These are phyloP conservation scores for Wallacemonas sp. DNA, from an alignment of 208 protist species.

Conservation along the genomic window DNA sequence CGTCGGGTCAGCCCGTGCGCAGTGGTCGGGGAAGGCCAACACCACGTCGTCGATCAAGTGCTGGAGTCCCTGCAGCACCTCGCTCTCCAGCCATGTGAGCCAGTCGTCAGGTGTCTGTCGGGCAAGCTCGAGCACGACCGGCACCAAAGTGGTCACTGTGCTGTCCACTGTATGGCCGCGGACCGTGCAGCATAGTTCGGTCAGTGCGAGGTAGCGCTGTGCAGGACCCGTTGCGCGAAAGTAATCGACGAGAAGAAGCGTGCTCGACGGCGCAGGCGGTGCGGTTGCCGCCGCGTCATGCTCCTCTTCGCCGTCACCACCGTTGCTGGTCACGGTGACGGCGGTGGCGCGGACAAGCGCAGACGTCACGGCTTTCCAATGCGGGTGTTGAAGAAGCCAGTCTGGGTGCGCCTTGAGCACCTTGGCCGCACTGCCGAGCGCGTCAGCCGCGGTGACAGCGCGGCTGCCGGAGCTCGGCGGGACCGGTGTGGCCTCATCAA, in stretches of 20 bases:
- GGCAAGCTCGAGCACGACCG: constrained; percentile 24
- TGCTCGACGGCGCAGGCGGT: background rate
- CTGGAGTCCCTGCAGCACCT: constrained; percentile 38
- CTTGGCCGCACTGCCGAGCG: background rate
- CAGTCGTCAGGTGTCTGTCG: constrained; percentile 35
- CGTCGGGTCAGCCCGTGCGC: constrained; percentile 36
- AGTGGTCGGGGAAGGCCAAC: constrained; percentile 25
- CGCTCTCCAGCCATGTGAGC: constrained; percentile 38
- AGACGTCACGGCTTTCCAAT: background rate
- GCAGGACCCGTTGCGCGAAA: constrained; percentile 9
- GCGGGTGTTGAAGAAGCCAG: constrained; percentile 5
- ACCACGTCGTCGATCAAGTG: constrained; percentile 35
- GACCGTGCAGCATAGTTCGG: background rate
- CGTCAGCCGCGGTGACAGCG: background rate
- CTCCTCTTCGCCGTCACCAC: background rate
- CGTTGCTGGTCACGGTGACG: background rate
- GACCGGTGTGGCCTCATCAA: background rate
- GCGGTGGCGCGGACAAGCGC: constrained; percentile 5
- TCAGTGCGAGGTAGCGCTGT: constrained; percentile 5
- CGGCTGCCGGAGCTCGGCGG: background rate
- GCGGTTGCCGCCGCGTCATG: background rate
- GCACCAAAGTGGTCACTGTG: constrained; percentile 7
- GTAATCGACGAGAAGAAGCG: constrained; percentile 6
- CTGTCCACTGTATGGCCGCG: background rate
- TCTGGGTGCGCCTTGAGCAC: constrained; percentile 5